These are phyloP conservation scores for Lachancea lanzarotensis DNA, from an alignment of 805 yeast species.

Conservation along the genomic window DNA sequence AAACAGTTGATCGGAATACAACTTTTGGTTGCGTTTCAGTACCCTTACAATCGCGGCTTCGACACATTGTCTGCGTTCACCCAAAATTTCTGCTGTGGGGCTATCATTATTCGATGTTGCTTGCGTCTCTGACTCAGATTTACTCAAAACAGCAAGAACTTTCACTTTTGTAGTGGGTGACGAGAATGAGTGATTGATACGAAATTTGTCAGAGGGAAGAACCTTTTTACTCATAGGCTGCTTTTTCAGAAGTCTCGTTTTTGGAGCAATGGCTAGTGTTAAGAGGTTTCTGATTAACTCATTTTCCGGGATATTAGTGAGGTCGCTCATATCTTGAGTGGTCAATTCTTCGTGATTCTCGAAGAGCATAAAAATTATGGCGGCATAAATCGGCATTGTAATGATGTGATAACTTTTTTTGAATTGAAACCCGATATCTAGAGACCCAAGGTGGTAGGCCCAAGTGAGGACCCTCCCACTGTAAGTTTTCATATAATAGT, in stretches of 20 bases:
- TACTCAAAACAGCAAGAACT: constrained; percentile 53
- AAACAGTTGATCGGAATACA: constrained; percentile 60
- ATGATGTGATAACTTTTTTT: constrained; percentile 68
- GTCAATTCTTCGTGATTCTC: constrained; percentile 50
- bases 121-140: constrained; percentile 32
- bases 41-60: constrained; percentile 85
- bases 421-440: constrained; percentile 68
- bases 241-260: constrained; percentile 67
- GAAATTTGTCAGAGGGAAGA: constrained; percentile 54
- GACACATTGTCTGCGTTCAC: constrained; percentile 39
- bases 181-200: constrained; percentile 61
- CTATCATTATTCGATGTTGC: constrained; percentile 31
- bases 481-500: constrained; percentile 45
- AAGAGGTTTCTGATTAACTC: constrained; percentile 75
- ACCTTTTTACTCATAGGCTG: constrained; percentile 71
- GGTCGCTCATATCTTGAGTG: constrained; percentile 51
- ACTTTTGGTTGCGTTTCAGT: constrained; percentile 67
- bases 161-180: constrained; percentile 65
- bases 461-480: constrained; percentile 59
- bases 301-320: constrained; percentile 63
- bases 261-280: constrained; percentile 79
- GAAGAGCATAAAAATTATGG: constrained; percentile 70
- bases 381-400: constrained; percentile 74
- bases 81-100: neutral
- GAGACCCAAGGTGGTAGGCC: constrained; percentile 80